Percentiles rank a stretch among this genome's conserved stretches.
Conservation (phyloP, 306 rosid genomes). For the Spatholobus suberectus region DNA sequence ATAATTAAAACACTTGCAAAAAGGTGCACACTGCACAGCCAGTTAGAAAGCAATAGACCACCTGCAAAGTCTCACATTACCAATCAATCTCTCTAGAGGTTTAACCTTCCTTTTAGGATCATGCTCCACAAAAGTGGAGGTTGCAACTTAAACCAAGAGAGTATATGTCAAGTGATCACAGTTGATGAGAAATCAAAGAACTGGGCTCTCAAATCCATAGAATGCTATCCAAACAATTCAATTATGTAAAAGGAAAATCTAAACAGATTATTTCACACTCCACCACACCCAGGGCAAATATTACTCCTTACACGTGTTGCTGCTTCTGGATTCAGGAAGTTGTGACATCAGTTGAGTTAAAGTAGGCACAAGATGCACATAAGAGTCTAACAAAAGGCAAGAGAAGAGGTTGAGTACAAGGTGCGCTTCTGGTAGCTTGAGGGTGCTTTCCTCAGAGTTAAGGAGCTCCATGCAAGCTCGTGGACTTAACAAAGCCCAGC, state of each 20-base stretch:
- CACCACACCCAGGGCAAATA: neutral
- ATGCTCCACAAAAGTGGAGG: neutral
- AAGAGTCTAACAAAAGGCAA: neutral
- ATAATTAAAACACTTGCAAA: neutral
- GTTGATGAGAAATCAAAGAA: neutral
- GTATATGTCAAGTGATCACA: neutral
- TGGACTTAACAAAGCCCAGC: neutral
- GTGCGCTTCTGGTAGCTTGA: neutral
- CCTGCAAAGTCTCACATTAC: neutral
- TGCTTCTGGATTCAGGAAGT: neutral
- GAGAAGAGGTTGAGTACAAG: neutral
- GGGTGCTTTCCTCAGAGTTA: neutral
- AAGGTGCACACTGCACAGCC: neutral
- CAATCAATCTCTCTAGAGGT: neutral
- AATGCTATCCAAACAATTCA: neutral
- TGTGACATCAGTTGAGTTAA: neutral
- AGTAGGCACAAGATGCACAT: neutral
- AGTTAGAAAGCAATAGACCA: neutral
- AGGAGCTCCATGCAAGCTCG: neutral
- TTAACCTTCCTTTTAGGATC: neutral
- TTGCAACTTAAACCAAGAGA: neutral
- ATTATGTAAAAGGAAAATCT: neutral
- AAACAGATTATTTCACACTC: neutral
- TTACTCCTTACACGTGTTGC: neutral
- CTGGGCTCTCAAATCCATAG: neutral